phyloP scores from a whole-genome alignment of 441 rosid species.

The Arabidopsis lyrata region DNA sequence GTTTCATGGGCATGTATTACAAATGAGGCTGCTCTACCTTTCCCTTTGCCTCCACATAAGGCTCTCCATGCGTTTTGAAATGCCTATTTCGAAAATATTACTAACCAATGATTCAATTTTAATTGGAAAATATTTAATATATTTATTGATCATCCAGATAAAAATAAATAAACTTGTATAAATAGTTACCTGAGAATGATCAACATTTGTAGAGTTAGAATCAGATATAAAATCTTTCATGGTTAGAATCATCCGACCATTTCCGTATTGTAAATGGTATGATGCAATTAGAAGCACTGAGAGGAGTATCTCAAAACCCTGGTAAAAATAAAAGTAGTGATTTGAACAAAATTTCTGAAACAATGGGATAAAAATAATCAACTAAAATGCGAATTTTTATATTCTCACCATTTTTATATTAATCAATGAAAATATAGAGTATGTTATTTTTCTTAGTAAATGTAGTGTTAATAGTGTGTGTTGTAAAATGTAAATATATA shows the following conservation, averaged over 20 bases:
- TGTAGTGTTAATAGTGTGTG: neutral
- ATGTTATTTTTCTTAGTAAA: neutral
- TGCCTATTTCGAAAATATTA: constrained; percentile 20
- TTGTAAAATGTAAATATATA: constrained; percentile 11
- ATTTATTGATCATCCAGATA: neutral
- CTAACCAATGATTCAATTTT: neutral
- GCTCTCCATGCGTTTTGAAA: constrained; percentile 40
- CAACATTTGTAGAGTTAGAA: neutral
- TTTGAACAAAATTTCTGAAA: neutral
- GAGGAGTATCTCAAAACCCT: constrained; percentile 15
- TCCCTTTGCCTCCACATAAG: constrained; percentile 9
- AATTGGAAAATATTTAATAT: neutral
- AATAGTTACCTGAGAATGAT: constrained; percentile 23
- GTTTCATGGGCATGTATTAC: constrained; percentile 23
- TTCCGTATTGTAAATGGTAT: constrained; percentile 26
- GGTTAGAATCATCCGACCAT: constrained; percentile 11
- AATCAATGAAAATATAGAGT: neutral
- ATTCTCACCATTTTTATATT: neutral
- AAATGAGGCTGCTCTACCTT: neutral
- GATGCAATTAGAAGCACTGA: constrained; percentile 19
- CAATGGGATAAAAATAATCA: neutral
- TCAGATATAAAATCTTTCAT: constrained; percentile 30
- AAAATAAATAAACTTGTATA: neutral
- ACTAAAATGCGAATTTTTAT: no score
- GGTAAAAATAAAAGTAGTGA: neutral